Percentiles rank a stretch among this genome's conserved stretches.
These are phyloP conservation scores for Neofusicoccum laricinum DNA, from an alignment of 2,329 filamentous ascomycete genomes.

Conservation along the genomic window DNA sequence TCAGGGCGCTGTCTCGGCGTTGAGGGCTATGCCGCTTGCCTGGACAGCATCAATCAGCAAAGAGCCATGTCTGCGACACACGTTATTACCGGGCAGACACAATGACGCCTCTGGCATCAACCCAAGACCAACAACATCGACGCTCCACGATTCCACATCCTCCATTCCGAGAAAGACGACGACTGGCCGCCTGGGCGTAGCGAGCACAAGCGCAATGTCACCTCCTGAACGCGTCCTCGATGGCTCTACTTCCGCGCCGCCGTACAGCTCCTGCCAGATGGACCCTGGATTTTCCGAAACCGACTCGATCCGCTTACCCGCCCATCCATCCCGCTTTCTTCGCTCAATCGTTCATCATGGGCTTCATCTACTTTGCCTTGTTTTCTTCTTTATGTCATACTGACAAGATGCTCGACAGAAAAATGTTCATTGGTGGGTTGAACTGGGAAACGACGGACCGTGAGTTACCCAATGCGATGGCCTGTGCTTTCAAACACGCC, in stretches of 20 bases:
- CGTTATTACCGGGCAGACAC: neutral
- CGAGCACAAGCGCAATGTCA: neutral
- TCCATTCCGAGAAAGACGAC: neutral
- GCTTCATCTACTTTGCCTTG: conserved; percentile 29
- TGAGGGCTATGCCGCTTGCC: neutral
- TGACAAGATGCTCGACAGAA: conserved; percentile 54
- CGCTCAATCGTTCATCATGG: conserved; percentile 15
- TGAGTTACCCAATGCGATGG: conserved; percentile 53
- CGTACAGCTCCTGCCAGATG: neutral
- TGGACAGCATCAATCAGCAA: conserved; percentile 8
- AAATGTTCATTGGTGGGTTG: conserved; percentile 98
- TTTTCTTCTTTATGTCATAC: conserved; percentile 16
- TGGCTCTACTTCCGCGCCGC: neutral
- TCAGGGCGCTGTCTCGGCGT: neutral
- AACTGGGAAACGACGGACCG: conserved; percentile 99
- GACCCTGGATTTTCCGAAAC: neutral
- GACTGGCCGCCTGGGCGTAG: neutral
- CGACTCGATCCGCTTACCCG: conserved; percentile 10
- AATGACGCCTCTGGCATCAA: neutral
- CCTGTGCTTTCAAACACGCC: neutral
- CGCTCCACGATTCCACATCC: neutral
- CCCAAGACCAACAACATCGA: neutral
- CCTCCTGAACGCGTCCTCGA: neutral
- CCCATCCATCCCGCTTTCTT: neutral
- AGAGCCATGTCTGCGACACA: conserved; percentile 6